Evolutionary conservation across 2,329 filamentous ascomycete genomes (phyloP), one percentile per base, ranked within the genome.

Genomic region (Ophiocordyceps robertsii): DNA sequence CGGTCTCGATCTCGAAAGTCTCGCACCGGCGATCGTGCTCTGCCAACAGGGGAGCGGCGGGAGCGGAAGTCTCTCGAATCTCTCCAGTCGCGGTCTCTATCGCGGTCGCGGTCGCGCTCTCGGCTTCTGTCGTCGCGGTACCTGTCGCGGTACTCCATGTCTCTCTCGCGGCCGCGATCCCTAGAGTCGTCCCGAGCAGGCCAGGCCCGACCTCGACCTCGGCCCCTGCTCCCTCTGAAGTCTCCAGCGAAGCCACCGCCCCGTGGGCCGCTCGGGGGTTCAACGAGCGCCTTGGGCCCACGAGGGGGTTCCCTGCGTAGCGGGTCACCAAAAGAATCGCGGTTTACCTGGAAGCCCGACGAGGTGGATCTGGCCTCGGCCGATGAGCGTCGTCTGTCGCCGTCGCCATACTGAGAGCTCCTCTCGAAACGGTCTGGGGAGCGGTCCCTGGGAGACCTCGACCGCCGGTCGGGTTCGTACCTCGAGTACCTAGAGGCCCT

Each of bases 221-320:
- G 75, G 6, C 64, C 63, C 12, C 65, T 57, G 37, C 63, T 57
- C 44, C 68, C 69, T 48, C 76, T 69, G 51, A 79, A 81, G 41
- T 86, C 83, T 21, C 76, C 71, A 3, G 67, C 66, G 54, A 81
- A 84, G 9, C 75, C 77, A 44, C 79, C 72, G 37, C 81, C 81
- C 44, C 84, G 73, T 13, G 79, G 81, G 29, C 78, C 79, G 48
- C 72, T 75, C n/a, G 77, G 73, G 29, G 75, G 65, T 46, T 90
- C 84, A 46, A 83, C 73, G 44, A 88, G 66, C 4, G 84, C 85
- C 60, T 89, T 87, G 11, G 88, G 87, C 0, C 84, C 88, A 43
- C 87, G 75, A 3, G 88, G 88, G 2, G 84, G 81, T 48, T 93
- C 85, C 49, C 82, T 73, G 29, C 67, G 58, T 57, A 72, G 49